Evolutionary conservation across 1,284 basidiomycete genomes (phyloP), one percentile per base, ranked within the genome.

Genomic region (Naganishia sp.): DNA sequence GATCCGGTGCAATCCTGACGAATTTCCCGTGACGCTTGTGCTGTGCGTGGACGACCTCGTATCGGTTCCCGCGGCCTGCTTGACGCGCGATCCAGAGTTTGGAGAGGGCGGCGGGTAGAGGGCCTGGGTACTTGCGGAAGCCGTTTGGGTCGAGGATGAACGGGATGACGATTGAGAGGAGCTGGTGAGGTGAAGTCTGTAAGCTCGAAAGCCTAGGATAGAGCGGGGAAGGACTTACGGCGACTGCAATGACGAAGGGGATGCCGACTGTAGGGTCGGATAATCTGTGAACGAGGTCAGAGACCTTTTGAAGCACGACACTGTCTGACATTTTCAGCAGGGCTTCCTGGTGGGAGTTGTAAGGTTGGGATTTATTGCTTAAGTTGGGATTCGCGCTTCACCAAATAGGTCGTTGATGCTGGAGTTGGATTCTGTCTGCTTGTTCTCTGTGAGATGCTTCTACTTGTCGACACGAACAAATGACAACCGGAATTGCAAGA

Each of bases 1-100:
- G 90, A 76, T 93, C 92, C 0, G 92, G 92, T 0, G 90, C 90
- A 67, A 95, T 82, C 70, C 92, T 88, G n/a, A 93, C 88, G 63
- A 92, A 74, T 82, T 65, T 73, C 89, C 92, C 92, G 70, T 91
- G 84, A 81, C 87, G 87, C 75, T 84, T 72, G 78, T 95, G 92
- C 72, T 90, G 79, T 69, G 86, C 76, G 73, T 95, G 90, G 2
- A 95, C 87, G 2, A 83, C 79, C 71, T 90, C 86, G 25, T 87
- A 91, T 53, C 92, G 85, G 68, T 90, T 86, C 0, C 92, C 91
- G 10, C 82, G 78, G 59, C 86, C 85, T 25, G 85, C 82, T 36
- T 86, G 82, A 72, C 83, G 83, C 36, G 86, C 87, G 31, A 95
- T 80, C 91, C 92, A 95, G 15, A 85, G 71, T 75, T 92, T 87